A percentile compares a stretch with the other conserved stretches of the same genome.
Evolutionary conservation across 306 rosid species (phyloP).

Genomic region (Castanea sativa): DNA sequence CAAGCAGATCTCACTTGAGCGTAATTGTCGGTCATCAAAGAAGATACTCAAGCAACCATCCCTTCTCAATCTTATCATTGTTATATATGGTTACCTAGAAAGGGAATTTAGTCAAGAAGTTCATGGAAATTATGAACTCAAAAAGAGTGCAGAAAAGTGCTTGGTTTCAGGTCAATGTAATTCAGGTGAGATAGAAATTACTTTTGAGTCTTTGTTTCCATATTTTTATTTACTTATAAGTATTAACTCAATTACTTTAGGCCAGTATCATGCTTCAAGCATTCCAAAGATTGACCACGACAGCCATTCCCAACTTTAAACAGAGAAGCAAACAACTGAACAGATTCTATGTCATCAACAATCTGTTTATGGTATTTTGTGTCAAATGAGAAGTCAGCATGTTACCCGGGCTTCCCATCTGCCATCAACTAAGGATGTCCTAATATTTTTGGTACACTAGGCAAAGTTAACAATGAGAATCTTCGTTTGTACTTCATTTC

Average conservation of each 20-base stretch:
- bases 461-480: slow-evolving; percentile 56
- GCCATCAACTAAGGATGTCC: too few relatives aligned
- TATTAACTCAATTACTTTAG: slow-evolving; percentile 42
- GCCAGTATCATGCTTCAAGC: slow-evolving; percentile 47
- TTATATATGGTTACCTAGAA: neutral
- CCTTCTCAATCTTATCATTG: neutral
- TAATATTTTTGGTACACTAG: slow-evolving; percentile 47
- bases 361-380: slow-evolving; percentile 63
- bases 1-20: slow-evolving; percentile 2
- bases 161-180: neutral
- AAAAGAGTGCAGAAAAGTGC: neutral
- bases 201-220: neutral
- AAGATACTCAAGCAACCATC: neutral
- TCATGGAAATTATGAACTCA: neutral
- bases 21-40: neutral
- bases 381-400: slow-evolving; percentile 49
- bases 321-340: slow-evolving; percentile 54
- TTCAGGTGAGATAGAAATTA: neutral
- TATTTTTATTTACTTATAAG: slow-evolving; percentile 14
- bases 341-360: slow-evolving; percentile 55
- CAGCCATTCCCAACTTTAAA: neutral
- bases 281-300: slow-evolving; percentile 31
- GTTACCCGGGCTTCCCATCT: slow-evolving; percentile 37
- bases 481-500: slow-evolving; percentile 40
- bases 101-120: neutral